Percentiles rank a stretch among this genome's conserved stretches.
Conservation (phyloP, 2,329 filamentous ascomycete genomes). For the Aureobasidium subglaciale region DNA sequence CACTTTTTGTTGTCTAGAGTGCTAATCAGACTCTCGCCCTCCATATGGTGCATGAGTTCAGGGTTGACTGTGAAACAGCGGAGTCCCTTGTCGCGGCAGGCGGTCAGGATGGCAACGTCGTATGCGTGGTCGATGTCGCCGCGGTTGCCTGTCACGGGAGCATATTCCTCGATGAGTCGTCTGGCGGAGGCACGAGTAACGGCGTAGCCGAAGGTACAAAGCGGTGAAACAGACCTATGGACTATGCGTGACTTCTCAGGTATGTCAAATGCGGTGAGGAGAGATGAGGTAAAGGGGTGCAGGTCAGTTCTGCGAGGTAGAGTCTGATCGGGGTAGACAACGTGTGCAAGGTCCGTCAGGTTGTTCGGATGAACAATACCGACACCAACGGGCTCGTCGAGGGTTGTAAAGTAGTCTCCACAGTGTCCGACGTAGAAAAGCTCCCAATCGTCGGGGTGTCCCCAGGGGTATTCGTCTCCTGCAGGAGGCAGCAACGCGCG, state of each 20-base stretch:
- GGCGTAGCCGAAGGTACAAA: constrained; percentile 41
- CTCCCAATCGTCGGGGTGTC: constrained; percentile 32
- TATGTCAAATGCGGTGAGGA: constrained; percentile 33
- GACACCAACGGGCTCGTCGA: constrained; percentile 14
- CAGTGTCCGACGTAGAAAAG: constrained; percentile 37
- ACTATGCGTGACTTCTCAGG: constrained; percentile 32
- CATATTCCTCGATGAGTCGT: constrained; percentile 31
- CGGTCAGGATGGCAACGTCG: constrained; percentile 34
- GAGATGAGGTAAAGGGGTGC: constrained; percentile 31
- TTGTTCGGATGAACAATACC: constrained; percentile 22
- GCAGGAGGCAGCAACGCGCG: constrained; percentile 26
- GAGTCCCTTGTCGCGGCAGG: constrained; percentile 31
- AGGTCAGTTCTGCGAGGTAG: constrained; percentile 31
- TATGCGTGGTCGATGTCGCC: constrained; percentile 31
- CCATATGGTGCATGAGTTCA: constrained; percentile 35
- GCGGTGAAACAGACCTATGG: constrained; percentile 36
- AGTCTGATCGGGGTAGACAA: constrained; percentile 30
- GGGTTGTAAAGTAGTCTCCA: constrained; percentile 30
- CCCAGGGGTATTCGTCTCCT: constrained; percentile 30
- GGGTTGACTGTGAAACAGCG: constrained; percentile 33
- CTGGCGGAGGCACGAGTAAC: constrained; percentile 33
- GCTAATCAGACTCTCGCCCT: constrained; percentile 32
- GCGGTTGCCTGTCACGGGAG: constrained; percentile 21
- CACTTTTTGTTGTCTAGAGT: constrained; percentile 17
- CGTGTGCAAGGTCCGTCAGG: constrained; percentile 25